Conservation (phyloP, 768 basidiomycete species). For the Dacryopinax spathularia region DNA sequence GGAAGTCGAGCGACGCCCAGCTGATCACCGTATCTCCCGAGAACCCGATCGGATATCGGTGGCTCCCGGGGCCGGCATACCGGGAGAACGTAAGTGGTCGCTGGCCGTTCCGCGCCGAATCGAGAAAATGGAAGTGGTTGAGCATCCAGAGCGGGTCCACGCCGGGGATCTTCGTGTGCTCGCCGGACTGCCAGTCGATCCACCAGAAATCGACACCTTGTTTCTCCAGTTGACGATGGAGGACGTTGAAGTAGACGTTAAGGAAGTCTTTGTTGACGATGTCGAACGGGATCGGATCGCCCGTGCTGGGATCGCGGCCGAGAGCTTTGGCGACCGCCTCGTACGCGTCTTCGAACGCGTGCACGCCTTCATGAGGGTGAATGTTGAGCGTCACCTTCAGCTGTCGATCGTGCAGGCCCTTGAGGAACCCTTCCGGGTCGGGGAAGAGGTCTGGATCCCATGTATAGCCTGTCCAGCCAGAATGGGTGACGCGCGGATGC, state of each 20-base stretch:
- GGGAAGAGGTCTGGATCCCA: slow-evolving; percentile 18
- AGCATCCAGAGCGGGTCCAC: slow-evolving; percentile 16
- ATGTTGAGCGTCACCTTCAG: slow-evolving; percentile 15
- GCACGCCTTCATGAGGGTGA: slow-evolving; percentile 16
- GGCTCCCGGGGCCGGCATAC: slow-evolving; percentile 14
- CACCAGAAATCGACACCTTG: slow-evolving; percentile 19
- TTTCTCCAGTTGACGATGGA: slow-evolving; percentile 14
- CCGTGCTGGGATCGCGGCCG: slow-evolving; percentile 8
- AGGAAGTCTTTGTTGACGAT: slow-evolving; percentile 13
- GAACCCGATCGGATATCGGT: slow-evolving; percentile 16
- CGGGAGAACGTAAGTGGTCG: slow-evolving; percentile 13
- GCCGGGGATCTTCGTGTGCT: slow-evolving; percentile 10
- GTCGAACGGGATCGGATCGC: slow-evolving; percentile 14
- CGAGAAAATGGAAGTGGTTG: slow-evolving; percentile 16
- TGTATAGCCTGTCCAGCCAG: slow-evolving; percentile 15
- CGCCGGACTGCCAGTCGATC: slow-evolving; percentile 17
- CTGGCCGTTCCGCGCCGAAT: slow-evolving; percentile 10
- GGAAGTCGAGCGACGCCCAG: slow-evolving; percentile 16
- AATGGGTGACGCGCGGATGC: neutral
- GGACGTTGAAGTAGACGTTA: slow-evolving; percentile 12
- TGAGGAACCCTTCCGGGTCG: slow-evolving; percentile 15
- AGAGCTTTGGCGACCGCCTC: slow-evolving; percentile 14
- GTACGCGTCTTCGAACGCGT: slow-evolving; percentile 15
- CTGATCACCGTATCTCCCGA: slow-evolving; percentile 14
- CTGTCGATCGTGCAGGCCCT: slow-evolving; percentile 13